A percentile compares a stretch with the other conserved stretches of the same genome.
Evolutionary conservation across 2,329 filamentous ascomycete species (phyloP).

Genomic region (Trichoderma oligosporum): DNA sequence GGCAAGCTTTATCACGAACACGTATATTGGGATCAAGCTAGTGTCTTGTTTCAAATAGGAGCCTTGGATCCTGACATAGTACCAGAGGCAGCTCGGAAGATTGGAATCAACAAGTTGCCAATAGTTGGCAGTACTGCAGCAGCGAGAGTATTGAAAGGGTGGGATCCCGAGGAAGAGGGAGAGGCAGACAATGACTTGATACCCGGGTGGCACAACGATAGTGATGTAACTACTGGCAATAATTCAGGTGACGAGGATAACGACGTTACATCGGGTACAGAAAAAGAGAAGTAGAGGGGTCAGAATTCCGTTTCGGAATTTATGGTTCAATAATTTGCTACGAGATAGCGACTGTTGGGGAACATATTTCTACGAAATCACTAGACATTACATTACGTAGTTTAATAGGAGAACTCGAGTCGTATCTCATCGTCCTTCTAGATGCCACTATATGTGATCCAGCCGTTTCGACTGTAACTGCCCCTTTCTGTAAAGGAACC

Average conservation of each 20-base stretch:
- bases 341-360: no score
- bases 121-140: constrained; percentile 41
- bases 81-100: constrained; percentile 33
- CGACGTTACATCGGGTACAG: background rate
- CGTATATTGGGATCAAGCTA: constrained; percentile 62
- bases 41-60: constrained; percentile 56
- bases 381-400: no score
- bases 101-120: constrained; percentile 37
- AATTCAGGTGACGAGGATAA: background rate
- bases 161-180: constrained; percentile 37
- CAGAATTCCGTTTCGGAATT: no score
- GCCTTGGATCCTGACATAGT: constrained; percentile 45
- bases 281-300: background rate
- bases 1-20: constrained; percentile 60
- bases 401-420: no score
- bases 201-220: constrained; percentile 33
- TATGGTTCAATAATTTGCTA: no score
- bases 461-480: no score
- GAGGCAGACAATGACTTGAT: constrained; percentile 43
- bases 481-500: no score
- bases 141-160: constrained; percentile 33
- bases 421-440: no score
- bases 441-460: no score
- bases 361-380: no score
- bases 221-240: background rate